Percentiles rank a stretch among this genome's conserved stretches.
Conservation (phyloP, 768 basidiomycete species). For the Termitomyces sp. region DNA sequence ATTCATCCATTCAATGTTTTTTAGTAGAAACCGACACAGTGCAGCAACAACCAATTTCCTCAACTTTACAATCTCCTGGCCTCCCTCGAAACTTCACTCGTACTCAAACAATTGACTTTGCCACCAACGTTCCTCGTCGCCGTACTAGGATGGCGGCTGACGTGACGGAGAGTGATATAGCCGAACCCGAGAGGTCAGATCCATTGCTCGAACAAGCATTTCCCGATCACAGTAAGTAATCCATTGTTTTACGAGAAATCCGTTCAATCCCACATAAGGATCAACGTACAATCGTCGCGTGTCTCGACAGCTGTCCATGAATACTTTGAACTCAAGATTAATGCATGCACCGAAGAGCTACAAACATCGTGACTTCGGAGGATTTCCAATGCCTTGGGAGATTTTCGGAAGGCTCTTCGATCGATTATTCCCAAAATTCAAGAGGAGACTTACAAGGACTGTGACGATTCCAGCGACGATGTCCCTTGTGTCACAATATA, state of each 20-base stretch:
- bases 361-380: slow-evolving; percentile 55
- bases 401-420: slow-evolving; percentile 45
- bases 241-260: background rate
- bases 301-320: slow-evolving; percentile 15
- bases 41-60: slow-evolving; percentile 9
- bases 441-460: slow-evolving; percentile 56
- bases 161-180: slow-evolving; percentile 10
- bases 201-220: slow-evolving; percentile 2
- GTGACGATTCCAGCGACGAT: slow-evolving; percentile 72
- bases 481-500: slow-evolving; percentile 45
- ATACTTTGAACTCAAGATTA: slow-evolving; percentile 14
- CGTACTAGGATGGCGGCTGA: slow-evolving; percentile 16
- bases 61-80: slow-evolving; percentile 5
- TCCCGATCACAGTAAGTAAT: slow-evolving; percentile 13
- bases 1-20: background rate
- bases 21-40: slow-evolving; percentile 30
- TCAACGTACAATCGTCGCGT: slow-evolving; percentile 14
- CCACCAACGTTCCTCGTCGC: slow-evolving; percentile 24
- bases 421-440: slow-evolving; percentile 58
- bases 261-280: slow-evolving; percentile 6
- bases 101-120: slow-evolving; percentile 37
- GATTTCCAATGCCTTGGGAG: slow-evolving; percentile 67
- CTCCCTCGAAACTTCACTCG: slow-evolving; percentile 25
- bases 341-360: slow-evolving; percentile 17
- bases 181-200: slow-evolving; percentile 7